Evolutionary conservation across 2,329 filamentous ascomycete species (phyloP).

Genomic region (Colletotrichum tropicale): DNA sequence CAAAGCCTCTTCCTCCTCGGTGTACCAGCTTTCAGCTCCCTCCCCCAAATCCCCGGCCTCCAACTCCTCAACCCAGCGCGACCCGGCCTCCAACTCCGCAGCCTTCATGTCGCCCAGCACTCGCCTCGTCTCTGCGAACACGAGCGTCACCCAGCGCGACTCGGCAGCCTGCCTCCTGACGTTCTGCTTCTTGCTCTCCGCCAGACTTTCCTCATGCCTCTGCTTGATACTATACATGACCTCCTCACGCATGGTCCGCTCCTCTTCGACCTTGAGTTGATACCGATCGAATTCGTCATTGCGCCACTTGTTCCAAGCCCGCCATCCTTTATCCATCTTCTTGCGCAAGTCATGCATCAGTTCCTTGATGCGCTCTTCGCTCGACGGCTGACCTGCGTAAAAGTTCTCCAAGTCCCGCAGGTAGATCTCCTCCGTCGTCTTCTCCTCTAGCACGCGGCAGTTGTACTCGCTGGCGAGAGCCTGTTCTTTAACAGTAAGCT

Average conservation of each 20-base stretch:
- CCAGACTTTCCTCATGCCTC: conserved; percentile 28
- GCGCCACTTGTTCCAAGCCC: conserved; percentile 45
- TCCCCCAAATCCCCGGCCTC: conserved; percentile 48
- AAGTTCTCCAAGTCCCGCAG: conserved; percentile 38
- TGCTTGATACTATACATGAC: conserved; percentile 43
- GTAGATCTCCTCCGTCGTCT: conserved; percentile 49
- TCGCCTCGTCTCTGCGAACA: conserved; percentile 46
- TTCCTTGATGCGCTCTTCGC: conserved; percentile 29
- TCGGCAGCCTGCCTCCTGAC: conserved; percentile 43
- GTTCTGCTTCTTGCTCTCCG: conserved; percentile 34
- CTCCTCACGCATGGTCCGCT: conserved; percentile 44
- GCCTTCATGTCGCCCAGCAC: conserved; percentile 46
- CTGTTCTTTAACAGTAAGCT: conserved; percentile 36
- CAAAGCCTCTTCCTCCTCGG: background rate
- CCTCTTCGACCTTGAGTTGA: conserved; percentile 39
- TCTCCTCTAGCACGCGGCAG: conserved; percentile 44
- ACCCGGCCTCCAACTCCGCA: conserved; percentile 46
- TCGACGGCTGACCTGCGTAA: conserved; percentile 31
- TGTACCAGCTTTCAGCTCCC: conserved; percentile 7
- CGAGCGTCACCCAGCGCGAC: conserved; percentile 49
- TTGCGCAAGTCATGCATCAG: conserved; percentile 39
- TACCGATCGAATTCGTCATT: conserved; percentile 43
- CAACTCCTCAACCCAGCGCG: conserved; percentile 24
- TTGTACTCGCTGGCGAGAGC: conserved; percentile 44
- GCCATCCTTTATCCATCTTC: conserved; percentile 45